Evolutionary conservation across 2,329 filamentous ascomycete species (phyloP).

Genomic region (Xylariales sp.): DNA sequence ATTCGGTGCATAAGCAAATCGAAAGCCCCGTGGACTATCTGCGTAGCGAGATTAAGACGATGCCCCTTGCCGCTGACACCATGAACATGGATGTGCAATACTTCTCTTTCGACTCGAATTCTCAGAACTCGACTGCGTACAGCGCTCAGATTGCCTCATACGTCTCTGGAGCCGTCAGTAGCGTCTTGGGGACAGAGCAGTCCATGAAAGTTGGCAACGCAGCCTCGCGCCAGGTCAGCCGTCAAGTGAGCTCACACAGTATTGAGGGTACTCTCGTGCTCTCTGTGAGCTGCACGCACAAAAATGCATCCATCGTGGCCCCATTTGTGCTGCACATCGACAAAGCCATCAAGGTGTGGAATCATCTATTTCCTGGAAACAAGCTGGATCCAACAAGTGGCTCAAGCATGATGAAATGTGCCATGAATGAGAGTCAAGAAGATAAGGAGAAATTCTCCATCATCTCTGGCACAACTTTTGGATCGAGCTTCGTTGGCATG

Average conservation of each 20-base stretch:
- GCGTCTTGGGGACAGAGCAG: not conserved
- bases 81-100: slow-evolving; percentile 17
- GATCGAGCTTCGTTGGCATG: slow-evolving; percentile 16
- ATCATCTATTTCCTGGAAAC: slow-evolving; percentile 9
- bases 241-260: slow-evolving; percentile 10
- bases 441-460: slow-evolving; percentile 10
- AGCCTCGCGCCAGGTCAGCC: slow-evolving; percentile 9
- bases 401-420: not conserved
- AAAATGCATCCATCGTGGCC: slow-evolving; percentile 13
- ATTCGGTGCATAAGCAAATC: not conserved
- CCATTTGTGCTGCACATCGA: slow-evolving; percentile 13
- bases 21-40: slow-evolving; percentile 15
- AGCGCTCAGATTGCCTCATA: not conserved
- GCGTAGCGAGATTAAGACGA: slow-evolving; percentile 13
- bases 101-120: slow-evolving; percentile 12
- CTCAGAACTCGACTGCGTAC: slow-evolving; percentile 6
- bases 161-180: not conserved
- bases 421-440: not conserved
- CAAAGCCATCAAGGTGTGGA: slow-evolving; percentile 13
- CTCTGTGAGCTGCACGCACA: slow-evolving; percentile 14
- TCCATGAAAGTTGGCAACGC: slow-evolving; percentile 9
- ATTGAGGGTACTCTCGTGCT: slow-evolving; percentile 13
- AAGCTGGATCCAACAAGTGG: slow-evolving; percentile 8
- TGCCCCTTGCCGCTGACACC: slow-evolving; percentile 14
- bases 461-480: slow-evolving; percentile 14